Percentiles rank a stretch among this genome's conserved stretches.
Conservation (phyloP, 352 stramenopile species). For the Globisporangium cederbergense region DNA sequence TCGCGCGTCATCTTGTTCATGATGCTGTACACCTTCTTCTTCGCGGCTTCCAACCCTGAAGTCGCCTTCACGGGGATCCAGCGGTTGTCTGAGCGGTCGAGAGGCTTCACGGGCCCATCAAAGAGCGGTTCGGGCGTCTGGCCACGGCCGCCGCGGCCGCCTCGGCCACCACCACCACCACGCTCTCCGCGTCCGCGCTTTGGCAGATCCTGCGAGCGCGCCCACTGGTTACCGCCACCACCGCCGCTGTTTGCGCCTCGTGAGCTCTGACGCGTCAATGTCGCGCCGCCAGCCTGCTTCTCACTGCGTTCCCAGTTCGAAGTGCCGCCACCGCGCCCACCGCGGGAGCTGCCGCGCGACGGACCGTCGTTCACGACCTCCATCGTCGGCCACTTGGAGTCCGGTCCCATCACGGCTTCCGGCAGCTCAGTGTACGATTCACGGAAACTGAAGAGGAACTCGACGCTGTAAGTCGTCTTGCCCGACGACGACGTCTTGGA, state of each 20-base stretch:
- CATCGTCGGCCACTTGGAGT: constrained; percentile 67
- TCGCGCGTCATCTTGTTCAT: constrained; percentile 95
- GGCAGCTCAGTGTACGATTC: constrained; percentile 58
- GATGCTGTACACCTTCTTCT: constrained; percentile 88
- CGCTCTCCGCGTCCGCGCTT: constrained; percentile 40
- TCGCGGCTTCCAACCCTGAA: constrained; percentile 71
- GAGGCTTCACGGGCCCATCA: constrained; percentile 74
- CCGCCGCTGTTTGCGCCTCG: constrained; percentile 25
- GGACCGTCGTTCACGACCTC: constrained; percentile 62
- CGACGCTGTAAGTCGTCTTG: constrained; percentile 58
- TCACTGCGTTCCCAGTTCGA: constrained; percentile 60
- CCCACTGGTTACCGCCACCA: constrained; percentile 47
- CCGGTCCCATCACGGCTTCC: constrained; percentile 25
- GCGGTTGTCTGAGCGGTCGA: constrained; percentile 75
- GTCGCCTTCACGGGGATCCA: constrained; percentile 81
- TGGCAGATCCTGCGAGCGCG: constrained; percentile 65
- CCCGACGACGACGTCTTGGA: constrained; percentile 29
- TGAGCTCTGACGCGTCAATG: constrained; percentile 45
- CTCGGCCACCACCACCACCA: constrained; percentile 36
- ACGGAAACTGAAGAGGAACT: constrained; percentile 58
- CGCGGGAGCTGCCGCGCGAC: constrained; percentile 34
- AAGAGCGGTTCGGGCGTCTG: constrained; percentile 43
- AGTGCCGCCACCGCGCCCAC: constrained; percentile 29
- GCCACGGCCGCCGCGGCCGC: constrained; percentile 44
- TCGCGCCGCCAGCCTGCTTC: constrained; percentile 32